Conservation (phyloP, 164 flowering plant genomes). For the Macadamia tetraphylla region DNA sequence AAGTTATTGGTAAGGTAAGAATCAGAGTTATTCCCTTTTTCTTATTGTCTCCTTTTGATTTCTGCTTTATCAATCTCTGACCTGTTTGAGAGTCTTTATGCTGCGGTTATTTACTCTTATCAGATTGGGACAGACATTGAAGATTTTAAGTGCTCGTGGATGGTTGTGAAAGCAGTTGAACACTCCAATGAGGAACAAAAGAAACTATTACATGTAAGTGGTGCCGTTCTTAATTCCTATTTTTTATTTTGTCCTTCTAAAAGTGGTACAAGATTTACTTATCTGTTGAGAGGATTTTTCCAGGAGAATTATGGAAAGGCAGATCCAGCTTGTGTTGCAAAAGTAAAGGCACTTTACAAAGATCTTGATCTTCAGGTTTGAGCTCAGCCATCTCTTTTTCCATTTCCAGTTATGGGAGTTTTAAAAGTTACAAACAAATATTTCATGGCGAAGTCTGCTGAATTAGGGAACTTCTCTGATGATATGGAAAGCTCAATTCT, state of each 20-base stretch:
- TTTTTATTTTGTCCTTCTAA: neutral
- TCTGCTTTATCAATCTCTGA: neutral
- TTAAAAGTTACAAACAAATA: no score
- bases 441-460: no score
- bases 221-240: slow-evolving; percentile 6
- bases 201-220: slow-evolving; percentile 58
- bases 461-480: no score
- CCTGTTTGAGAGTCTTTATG: slow-evolving; percentile 5
- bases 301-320: slow-evolving; percentile 91
- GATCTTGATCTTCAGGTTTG: slow-evolving; percentile 74
- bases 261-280: slow-evolving; percentile 4
- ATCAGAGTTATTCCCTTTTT: neutral
- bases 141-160: slow-evolving; percentile 97
- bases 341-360: slow-evolving; percentile 74
- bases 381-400: neutral
- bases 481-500: no score
- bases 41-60: neutral
- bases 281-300: slow-evolving; percentile 11
- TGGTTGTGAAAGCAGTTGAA: slow-evolving; percentile 92
- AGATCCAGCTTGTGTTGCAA: slow-evolving; percentile 55
- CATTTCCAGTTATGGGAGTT: neutral
- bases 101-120: slow-evolving; percentile 6
- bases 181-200: slow-evolving; percentile 63
- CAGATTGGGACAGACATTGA: slow-evolving; percentile 99
- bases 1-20: slow-evolving; percentile 84